phyloP scores from a whole-genome alignment of 106 monocot species.

The Dendrobium chrysotoxum region DNA sequence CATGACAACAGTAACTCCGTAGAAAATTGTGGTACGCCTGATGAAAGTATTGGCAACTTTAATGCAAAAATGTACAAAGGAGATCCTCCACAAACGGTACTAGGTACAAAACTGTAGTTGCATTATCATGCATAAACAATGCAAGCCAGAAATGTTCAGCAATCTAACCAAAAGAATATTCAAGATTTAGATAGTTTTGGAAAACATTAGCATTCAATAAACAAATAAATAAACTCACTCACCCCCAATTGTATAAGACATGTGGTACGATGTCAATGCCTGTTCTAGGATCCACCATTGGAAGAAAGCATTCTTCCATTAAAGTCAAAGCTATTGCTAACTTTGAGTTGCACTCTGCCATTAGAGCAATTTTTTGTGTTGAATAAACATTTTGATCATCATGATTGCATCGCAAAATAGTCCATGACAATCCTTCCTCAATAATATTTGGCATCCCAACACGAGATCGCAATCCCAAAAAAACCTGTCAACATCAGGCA shows the following conservation, averaged over 20 bases:
- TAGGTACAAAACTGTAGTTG: neutral
- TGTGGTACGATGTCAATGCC: constrained; percentile 93
- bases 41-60: neutral
- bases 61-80: neutral
- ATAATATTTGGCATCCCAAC: constrained; percentile 53
- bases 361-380: constrained; percentile 49
- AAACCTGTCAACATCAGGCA: constrained; percentile 44
- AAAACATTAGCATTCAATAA: neutral
- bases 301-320: constrained; percentile 93
- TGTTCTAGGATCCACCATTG: constrained; percentile 90
- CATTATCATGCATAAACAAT: neutral
- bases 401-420: constrained; percentile 68
- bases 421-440: constrained; percentile 68
- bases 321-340: constrained; percentile 65
- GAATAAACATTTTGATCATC: constrained; percentile 55
- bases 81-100: neutral
- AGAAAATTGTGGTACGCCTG: neutral
- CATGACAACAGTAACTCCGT: neutral
- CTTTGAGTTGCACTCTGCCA: constrained; percentile 80
- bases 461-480: constrained; percentile 43
- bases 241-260: constrained; percentile 83
- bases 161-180: neutral
- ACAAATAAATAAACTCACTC: constrained; percentile 1
- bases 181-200: neutral
- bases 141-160: neutral